These are phyloP conservation scores for Passalora sequoiae DNA, from an alignment of 2,329 filamentous ascomycete species.

Conservation along the genomic window DNA sequence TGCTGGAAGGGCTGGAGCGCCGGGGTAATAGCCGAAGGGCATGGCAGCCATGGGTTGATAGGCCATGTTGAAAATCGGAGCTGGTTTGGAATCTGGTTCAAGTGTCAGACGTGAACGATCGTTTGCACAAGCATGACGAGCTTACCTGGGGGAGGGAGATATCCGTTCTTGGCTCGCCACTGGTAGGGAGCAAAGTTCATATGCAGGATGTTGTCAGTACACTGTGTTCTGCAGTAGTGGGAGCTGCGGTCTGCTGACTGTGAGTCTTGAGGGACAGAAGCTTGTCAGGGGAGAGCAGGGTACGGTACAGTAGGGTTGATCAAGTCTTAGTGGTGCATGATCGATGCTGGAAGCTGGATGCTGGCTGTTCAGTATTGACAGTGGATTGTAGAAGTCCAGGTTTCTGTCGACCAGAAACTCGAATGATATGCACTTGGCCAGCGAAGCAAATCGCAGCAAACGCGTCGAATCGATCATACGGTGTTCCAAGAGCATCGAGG, in stretches of 20 bases:
- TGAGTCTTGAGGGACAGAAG: slow-evolving; percentile 1
- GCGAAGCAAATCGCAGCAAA: slow-evolving; percentile 11
- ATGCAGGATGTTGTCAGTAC: slow-evolving; percentile 4
- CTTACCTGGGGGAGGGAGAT: slow-evolving; percentile 19
- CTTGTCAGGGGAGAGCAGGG: neutral
- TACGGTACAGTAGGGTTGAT: slow-evolving; percentile 2
- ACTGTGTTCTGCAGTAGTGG: neutral
- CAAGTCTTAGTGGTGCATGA: neutral
- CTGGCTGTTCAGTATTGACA: neutral
- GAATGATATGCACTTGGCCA: no score
- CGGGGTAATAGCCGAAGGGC: neutral
- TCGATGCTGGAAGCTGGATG: neutral
- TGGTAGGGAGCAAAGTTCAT: slow-evolving; percentile 26
- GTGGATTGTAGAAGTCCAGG: neutral
- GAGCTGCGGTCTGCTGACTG: neutral
- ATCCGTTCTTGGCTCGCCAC: slow-evolving; percentile 24
- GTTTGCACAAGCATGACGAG: no score
- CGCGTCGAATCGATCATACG: slow-evolving; percentile 3
- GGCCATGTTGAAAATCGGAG: neutral
- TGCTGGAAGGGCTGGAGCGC: neutral
- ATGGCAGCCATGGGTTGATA: neutral
- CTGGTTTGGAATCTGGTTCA: neutral
- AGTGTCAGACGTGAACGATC: no score
- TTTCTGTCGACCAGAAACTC: no score
- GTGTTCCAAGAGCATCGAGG: neutral